Base-by-base conservation (phyloP, 345 rosid species). In the Mallotus nudiflorus region DNA sequence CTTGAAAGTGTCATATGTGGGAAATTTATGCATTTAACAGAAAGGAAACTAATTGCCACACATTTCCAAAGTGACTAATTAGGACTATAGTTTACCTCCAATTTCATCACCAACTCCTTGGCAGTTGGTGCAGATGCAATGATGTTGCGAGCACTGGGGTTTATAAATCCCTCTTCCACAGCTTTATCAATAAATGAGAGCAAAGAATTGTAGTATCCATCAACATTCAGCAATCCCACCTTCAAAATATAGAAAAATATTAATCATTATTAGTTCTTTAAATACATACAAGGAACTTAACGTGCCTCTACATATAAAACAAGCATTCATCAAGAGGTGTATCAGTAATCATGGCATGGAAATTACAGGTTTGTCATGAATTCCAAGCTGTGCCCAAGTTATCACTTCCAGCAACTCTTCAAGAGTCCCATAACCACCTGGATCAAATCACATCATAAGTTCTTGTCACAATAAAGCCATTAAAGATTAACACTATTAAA, bases 361-460 rank as follows among this genome's bases (percentile, higher is more conserved):
- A 27, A 33, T 55, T 81, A 95, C 99, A 67, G 97, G 97, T 75
- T 95, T 95, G 22, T 95, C 97, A 74, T 95, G 99, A 75, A 95
- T 95, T 59, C 99, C 99, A 25, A 95, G 97, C 76, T 95, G 97
- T 65, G 99, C 99, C 99, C 99, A 95, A 60, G 99, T 86, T 64
- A 95, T 95, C 51, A 92, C 99, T 75, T 95, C 99, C 68, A 95
- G 97, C 75, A 95, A 84, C 74, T 95, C 99, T 81, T 95, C 99
- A 67, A 95, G 88, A 46, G 99, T 95, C 35, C 97, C 99, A 83
- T 95, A 95, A 62, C 99, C 97, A 78, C 99, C 97, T 91, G 84
- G 13, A 62, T 70, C 20, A 2, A 14, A 9, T 6, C 27, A 58
- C 22, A 0, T 20, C 22, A 0, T 20, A 31, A 58, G 57, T 14